Evolutionary conservation across 2,329 filamentous ascomycete species (phyloP).

Genomic region (Colletotrichum zoysiae): DNA sequence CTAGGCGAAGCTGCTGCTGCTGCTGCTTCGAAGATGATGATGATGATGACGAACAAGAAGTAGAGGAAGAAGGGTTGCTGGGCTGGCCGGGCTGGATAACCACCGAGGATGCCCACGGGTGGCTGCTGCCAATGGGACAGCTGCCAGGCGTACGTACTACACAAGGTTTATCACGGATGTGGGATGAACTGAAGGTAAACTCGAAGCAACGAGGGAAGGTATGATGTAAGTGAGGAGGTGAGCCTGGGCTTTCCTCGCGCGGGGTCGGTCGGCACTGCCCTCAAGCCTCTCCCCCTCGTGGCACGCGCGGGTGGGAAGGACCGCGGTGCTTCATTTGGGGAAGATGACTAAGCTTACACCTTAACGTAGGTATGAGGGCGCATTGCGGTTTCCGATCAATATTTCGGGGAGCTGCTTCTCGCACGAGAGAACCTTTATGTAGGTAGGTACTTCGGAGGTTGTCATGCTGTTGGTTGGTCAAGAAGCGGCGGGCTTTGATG

Average conservation of each 20-base stretch:
- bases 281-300: constrained; percentile 28
- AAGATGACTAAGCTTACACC: constrained; percentile 35
- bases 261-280: constrained; percentile 33
- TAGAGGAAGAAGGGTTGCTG: no score
- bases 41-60: no score
- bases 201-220: not conserved
- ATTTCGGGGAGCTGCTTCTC: not conserved
- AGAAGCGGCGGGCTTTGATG: not conserved
- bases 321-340: constrained; percentile 25
- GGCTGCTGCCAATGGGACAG: no score
- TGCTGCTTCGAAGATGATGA: no score
- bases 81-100: no score
- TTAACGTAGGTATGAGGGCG: not conserved
- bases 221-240: constrained; percentile 30
- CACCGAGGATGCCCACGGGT: no score
- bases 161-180: not conserved
- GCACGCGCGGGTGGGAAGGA: constrained; percentile 26
- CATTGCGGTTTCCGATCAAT: not conserved
- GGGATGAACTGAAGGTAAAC: no score
- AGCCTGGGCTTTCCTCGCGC: constrained; percentile 32
- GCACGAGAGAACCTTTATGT: not conserved
- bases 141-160: no score
- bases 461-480: not conserved
- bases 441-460: not conserved
- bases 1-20: no score